phyloP scores from a whole-genome alignment of 106 monocot species.

The Phalaenopsis aphrodite region DNA sequence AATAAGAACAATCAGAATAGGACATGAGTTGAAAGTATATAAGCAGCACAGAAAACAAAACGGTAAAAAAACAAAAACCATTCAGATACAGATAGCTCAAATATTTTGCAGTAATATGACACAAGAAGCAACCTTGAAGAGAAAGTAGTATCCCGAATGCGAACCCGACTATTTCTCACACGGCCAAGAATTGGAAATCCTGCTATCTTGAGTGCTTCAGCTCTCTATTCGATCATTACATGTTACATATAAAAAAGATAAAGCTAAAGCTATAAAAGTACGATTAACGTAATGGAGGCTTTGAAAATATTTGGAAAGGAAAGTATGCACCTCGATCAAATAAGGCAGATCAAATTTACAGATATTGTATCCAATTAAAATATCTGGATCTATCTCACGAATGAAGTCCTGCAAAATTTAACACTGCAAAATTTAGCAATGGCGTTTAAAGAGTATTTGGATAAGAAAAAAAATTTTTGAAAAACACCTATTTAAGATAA shows the following conservation, averaged over 20 bases:
- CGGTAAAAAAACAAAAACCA: neutral
- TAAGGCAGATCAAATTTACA: conserved; percentile 99
- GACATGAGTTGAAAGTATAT: neutral
- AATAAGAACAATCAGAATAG: neutral
- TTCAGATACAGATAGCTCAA: neutral
- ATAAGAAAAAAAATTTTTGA: neutral
- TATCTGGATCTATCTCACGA: conserved; percentile 91
- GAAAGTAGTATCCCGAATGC: conserved; percentile 88
- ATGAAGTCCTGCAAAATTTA: conserved; percentile 76
- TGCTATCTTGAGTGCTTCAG: conserved; percentile 81
- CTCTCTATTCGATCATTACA: conserved; percentile 51
- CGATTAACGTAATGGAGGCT: neutral
- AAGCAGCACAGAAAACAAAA: neutral
- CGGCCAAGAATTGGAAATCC: conserved; percentile 91
- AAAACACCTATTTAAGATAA: neutral
- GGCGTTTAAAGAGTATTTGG: neutral
- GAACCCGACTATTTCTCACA: conserved; percentile 85
- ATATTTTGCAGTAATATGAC: neutral
- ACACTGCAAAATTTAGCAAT: conserved; percentile 31
- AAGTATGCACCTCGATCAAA: conserved; percentile 71
- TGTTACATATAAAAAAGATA: neutral
- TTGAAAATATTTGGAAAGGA: neutral
- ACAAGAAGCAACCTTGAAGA: conserved; percentile 69
- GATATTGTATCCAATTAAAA: conserved; percentile 98
- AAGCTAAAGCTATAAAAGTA: neutral